A percentile compares a stretch with the other conserved stretches of the same genome.
Conservation (phyloP, 2,329 filamentous ascomycete species). For the Fusarium protoensiforme region DNA sequence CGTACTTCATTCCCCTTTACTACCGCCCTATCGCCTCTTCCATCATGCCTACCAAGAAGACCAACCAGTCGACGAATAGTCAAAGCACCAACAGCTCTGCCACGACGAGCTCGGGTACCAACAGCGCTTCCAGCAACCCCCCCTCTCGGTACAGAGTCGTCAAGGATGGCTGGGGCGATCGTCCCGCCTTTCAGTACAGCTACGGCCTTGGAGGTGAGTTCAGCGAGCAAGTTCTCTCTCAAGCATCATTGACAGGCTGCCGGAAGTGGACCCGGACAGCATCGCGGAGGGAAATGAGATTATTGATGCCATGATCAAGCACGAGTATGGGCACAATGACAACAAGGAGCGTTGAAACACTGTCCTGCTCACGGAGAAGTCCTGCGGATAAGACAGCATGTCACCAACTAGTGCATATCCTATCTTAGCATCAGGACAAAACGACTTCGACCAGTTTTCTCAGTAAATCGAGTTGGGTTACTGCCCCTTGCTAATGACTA, state of each 20-base stretch:
- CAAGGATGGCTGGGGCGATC: constrained; percentile 14
- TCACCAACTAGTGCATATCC: not conserved
- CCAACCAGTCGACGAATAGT: not conserved
- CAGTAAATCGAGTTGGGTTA: too few species aligned
- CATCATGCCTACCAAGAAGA: not conserved
- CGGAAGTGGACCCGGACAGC: constrained; percentile 3
- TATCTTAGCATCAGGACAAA: too few species aligned
- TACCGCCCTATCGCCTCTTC: not conserved
- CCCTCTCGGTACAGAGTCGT: not conserved
- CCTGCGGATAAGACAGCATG: not conserved
- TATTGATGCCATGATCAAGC: constrained; percentile 4
- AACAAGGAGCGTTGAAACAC: not conserved
- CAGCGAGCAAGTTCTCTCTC: not conserved
- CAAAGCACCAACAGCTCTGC: not conserved
- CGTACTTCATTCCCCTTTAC: not conserved
- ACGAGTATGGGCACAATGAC: not conserved
- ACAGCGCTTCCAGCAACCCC: not conserved
- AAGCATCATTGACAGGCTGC: not conserved
- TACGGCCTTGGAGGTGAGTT: not conserved
- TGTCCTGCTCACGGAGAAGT: not conserved
- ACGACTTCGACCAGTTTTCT: too few species aligned
- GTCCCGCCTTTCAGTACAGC: constrained; percentile 3
- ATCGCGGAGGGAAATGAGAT: constrained; percentile 12
- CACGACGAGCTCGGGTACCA: not conserved
- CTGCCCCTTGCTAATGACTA: too few species aligned